Evolutionary conservation across 2,329 filamentous ascomycete species (phyloP).

Genomic region (Penicillium italicum): DNA sequence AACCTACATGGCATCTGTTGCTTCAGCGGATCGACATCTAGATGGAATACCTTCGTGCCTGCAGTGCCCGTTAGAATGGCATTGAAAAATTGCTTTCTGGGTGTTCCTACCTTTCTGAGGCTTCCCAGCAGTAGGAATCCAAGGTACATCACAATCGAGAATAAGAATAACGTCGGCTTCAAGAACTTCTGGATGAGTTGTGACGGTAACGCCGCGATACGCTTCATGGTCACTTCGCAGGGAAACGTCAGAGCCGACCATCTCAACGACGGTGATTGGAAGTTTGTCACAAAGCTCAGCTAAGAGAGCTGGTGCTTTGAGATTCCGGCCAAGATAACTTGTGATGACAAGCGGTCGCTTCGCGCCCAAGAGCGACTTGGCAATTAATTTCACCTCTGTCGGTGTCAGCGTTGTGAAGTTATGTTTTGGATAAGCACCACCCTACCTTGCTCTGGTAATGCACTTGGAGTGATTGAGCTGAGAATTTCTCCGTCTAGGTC

Average conservation of each 20-base stretch:
- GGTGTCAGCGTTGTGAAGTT: not conserved
- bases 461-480: conserved; percentile 9
- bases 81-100: fast-evolving
- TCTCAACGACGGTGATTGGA: conserved; percentile 48
- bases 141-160: conserved; percentile 83
- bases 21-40: conserved; percentile 64
- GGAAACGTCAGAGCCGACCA: conserved; percentile 48
- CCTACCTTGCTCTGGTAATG: conserved; percentile 14
- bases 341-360: conserved; percentile 48
- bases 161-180: conserved; percentile 79
- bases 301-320: conserved; percentile 40
- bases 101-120: conserved; percentile 34
- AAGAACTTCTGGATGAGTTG: conserved; percentile 66
- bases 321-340: conserved; percentile 48
- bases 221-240: conserved; percentile 45
- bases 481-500: conserved; percentile 12
- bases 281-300: conserved; percentile 46
- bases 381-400: conserved; percentile 37
- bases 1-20: conserved; percentile 69
- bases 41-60: conserved; percentile 58
- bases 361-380: conserved; percentile 41
- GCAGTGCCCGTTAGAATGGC: conserved; percentile 23
- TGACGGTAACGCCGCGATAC: conserved; percentile 68
- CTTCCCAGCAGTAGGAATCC: conserved; percentile 71
- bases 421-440: fast-evolving